Evolutionary conservation across 345 rosid genomes (phyloP), one percentile per base, ranked within the genome.

Genomic region (Euphorbia peplus): DNA sequence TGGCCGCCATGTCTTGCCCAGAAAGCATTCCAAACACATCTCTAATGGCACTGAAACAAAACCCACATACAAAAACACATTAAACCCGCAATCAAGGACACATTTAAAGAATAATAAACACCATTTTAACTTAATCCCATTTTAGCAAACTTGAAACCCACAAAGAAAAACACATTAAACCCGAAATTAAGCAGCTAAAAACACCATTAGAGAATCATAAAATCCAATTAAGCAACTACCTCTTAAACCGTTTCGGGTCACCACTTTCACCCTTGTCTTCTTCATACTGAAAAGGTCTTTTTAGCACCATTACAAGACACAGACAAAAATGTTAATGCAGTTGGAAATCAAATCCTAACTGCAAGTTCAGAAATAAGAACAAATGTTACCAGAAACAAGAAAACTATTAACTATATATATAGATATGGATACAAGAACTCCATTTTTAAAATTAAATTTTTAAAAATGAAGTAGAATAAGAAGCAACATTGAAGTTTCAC

Each of bases 11-110:
- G 44, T 78, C 88, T 7, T 72, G 37, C 26, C 60, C 0, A 1
- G 81, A 77, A 69, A 29, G 68, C 69, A 80, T 72, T 55, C 78
- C 80, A 66, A 87, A 73, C 6, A 81, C 76, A 70, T 79, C 41
- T 37, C 73, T 54, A 67, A 76, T 81, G 55, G 52, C 76, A 56
- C 96, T 88, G 86, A 74, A 68, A 35, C 69, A 1, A 61, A 30
- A 19, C 26, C 50, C 50, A 54, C 16, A 63, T 46, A n/a, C 12
- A 71, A 50, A 42, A 67, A 64, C 50, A 30, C 56, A 21, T 24
- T 28, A 37, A 71, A 21, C 52, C 29, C 1, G 1, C 2, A 42
- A 13, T 22, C 21, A 4, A 53, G n/a, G 26, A 64, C 70, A 64
- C 9, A 54, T 60, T 25, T 22, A 42, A 1, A 42, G 46, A 30